Conservation (phyloP, 2,329 filamentous ascomycete genomes). For the Periconia sp. region DNA sequence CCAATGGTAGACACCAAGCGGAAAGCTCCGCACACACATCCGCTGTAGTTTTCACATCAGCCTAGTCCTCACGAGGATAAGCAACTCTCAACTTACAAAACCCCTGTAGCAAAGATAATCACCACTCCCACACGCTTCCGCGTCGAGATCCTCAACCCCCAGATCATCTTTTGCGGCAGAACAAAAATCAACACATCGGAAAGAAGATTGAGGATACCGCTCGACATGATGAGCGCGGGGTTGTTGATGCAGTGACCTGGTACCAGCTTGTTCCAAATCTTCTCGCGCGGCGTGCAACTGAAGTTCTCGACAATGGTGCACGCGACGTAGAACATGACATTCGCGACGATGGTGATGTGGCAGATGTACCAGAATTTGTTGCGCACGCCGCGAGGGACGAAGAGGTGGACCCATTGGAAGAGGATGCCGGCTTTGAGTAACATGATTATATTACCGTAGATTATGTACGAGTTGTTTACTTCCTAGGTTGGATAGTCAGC, state of each 20-base stretch:
- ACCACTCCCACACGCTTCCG: neutral
- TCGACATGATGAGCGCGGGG: constrained; percentile 28
- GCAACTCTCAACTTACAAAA: neutral
- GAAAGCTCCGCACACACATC: constrained; percentile 5
- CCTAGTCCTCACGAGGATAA: too few relatives aligned
- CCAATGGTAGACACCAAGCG: neutral
- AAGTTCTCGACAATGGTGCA: constrained; percentile 39
- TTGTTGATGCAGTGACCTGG: constrained; percentile 36
- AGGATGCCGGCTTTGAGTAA: constrained; percentile 30
- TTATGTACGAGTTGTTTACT: constrained; percentile 4
- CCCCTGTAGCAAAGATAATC: neutral
- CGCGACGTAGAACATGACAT: constrained; percentile 31
- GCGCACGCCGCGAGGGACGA: constrained; percentile 29
- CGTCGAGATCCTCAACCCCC: constrained; percentile 18
- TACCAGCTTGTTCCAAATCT: constrained; percentile 37
- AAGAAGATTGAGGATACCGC: constrained; percentile 36
- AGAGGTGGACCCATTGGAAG: constrained; percentile 47
- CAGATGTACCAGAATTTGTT: constrained; percentile 42
- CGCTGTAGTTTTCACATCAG: neutral
- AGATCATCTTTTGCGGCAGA: constrained; percentile 42
- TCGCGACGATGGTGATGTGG: constrained; percentile 30
- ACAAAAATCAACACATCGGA: constrained; percentile 39
- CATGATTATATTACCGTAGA: constrained; percentile 13
- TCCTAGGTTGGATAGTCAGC: constrained; percentile 1
- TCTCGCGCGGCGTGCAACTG: constrained; percentile 37